Evolutionary conservation across 2,329 filamentous ascomycete genomes (phyloP), one percentile per base, ranked within the genome.

Genomic region (Proliferodiscus dingleyae): DNA sequence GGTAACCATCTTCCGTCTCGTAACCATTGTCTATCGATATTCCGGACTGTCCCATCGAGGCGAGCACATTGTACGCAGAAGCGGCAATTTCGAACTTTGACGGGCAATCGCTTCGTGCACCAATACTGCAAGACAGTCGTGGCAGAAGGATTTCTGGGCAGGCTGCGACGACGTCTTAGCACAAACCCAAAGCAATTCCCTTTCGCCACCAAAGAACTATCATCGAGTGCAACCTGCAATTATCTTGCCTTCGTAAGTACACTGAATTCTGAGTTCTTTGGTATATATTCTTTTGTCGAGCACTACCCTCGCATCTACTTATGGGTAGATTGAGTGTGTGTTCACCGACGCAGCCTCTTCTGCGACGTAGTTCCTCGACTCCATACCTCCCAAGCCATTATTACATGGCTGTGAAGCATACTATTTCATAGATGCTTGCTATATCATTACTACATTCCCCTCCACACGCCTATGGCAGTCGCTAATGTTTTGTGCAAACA

Each of bases 401-500:
- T n/a, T n/a, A n/a, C n/a, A n/a, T n/a, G n/a, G n/a, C n/a, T n/a
- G n/a, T n/a, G 16, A 19, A 11, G 24, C 3, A 13, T 16, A 18
- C 36, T 33, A 26, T 23, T 16, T 36, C 37, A 40, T 43, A 33
- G 15, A 29, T 47, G 43, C 29, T 51, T 55, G 37, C 26, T 47
- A 45, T 54, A 55, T 52, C 43, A 15, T 30, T 42, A 48, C 28
- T 49, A 46, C 49, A 43, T 45, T 52, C 55, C 48, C 48, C 43
- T 32, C 33, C 11, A 43, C 19, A 22, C 4, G 36, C 32, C 11
- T 21, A 33, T 33, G 47, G 21, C 50, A 50, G 30, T 40, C 39
- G 52, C 58, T 62, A 55, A 61, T 51, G 49, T 61, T 60, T 61
- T 56, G 57, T 51, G 53, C 55, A 56, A 56, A 49, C 32, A 56